Conservation (phyloP, 2,329 filamentous ascomycete genomes). For the Aspergillus clavatus region DNA sequence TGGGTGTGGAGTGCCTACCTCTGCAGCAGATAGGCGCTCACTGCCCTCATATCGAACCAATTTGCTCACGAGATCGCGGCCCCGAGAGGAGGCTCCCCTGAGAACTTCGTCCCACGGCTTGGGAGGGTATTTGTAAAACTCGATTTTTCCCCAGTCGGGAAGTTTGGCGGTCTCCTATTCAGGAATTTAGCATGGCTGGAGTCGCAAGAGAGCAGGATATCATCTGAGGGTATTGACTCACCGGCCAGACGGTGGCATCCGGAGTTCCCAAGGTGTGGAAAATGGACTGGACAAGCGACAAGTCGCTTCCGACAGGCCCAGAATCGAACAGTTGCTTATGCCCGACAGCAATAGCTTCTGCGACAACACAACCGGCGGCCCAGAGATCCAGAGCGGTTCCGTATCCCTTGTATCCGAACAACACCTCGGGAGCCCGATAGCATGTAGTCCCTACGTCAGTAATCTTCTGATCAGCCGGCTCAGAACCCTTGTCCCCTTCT, state of each 20-base stretch:
- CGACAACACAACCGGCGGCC: slow-evolving; percentile 78
- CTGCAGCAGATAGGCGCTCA: slow-evolving; percentile 60
- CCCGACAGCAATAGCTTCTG: slow-evolving; percentile 61
- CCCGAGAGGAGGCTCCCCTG: slow-evolving; percentile 53
- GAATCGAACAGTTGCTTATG: slow-evolving; percentile 72
- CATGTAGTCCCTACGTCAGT: slow-evolving; percentile 90
- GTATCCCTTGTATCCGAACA: slow-evolving; percentile 79
- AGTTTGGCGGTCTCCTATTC: slow-evolving; percentile 46
- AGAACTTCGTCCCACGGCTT: slow-evolving; percentile 67
- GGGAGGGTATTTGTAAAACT: slow-evolving; percentile 70
- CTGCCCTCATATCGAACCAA: slow-evolving; percentile 70
- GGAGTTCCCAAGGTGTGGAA: slow-evolving; percentile 90
- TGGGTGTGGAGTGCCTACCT: slow-evolving; percentile 43
- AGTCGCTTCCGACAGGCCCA: slow-evolving; percentile 83
- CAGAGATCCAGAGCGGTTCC: slow-evolving; percentile 75
- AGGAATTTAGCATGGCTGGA: slow-evolving; percentile 2
- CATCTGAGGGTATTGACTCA: slow-evolving; percentile 30
- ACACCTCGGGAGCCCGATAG: slow-evolving; percentile 82
- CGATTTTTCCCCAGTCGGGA: slow-evolving; percentile 80
- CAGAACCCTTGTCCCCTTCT: slow-evolving; percentile 52
- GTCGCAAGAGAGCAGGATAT: background rate
- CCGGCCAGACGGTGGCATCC: slow-evolving; percentile 74
- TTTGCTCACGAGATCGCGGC: slow-evolving; percentile 60
- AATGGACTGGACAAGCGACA: slow-evolving; percentile 85
- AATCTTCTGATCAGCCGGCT: slow-evolving; percentile 66